Evolutionary conservation across 441 rosid genomes (phyloP).

Genomic region (Gossypium lobatum): DNA sequence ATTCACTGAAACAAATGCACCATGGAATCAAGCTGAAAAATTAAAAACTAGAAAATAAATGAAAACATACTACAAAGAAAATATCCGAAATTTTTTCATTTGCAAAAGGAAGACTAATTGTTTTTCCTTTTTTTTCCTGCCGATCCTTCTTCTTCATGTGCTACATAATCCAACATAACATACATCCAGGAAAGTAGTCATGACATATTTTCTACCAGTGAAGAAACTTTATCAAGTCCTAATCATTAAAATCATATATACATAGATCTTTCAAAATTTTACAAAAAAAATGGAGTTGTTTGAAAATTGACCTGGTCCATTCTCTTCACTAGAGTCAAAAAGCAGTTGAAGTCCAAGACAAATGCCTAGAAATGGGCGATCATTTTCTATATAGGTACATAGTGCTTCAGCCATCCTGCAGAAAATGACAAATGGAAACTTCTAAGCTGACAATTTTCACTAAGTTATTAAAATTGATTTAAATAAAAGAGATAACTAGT

Average conservation of each 20-base stretch:
- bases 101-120: not conserved
- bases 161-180: not conserved
- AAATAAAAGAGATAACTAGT: not conserved
- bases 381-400: conserved; percentile 60
- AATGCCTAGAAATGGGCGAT: conserved; percentile 92
- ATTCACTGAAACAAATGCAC: conserved; percentile 41
- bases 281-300: not conserved
- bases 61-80: not conserved
- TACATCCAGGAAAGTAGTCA: not conserved
- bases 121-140: not conserved
- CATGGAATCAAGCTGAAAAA: conserved; percentile 7
- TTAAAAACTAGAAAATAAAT: not conserved
- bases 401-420: conserved; percentile 90
- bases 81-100: not conserved
- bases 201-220: not conserved
- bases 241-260: conserved; percentile 1
- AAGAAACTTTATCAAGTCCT: not conserved
- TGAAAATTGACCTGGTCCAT: conserved; percentile 62
- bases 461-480: not conserved
- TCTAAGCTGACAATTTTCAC: not conserved
- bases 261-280: not conserved
- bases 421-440: conserved; percentile 9
- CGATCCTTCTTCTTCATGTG: not conserved
- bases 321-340: conserved; percentile 84
- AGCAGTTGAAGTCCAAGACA: conserved; percentile 94